Evolutionary conservation across 148 eudicot genomes (phyloP), one percentile per base, ranked within the genome.

Genomic region (Camellia lanceoleosa): DNA sequence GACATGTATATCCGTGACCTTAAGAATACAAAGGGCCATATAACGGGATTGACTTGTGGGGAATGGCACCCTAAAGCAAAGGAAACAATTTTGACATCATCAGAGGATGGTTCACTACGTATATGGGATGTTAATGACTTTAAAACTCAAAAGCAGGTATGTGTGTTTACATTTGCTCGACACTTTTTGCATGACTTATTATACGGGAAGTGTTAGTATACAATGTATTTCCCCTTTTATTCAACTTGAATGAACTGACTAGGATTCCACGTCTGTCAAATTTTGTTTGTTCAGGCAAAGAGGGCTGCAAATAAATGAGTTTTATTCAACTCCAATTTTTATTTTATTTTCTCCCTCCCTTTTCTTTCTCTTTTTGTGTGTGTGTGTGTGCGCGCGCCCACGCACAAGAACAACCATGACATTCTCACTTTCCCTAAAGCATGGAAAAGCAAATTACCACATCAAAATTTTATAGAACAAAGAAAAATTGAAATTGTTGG

Each of bases 1-100:
- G 99, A 95, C 85, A 95, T 95, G 99, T 95, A 95, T 87, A 95
- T 95, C 64, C 94, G 99, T 87, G 99, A 95, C 82, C 96, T 95
- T 46, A 93, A 95, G 92, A 92, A 95, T 80, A 95, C 99, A 1
- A 95, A 95, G 83, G 99, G 99, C 82, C 99, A 95, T 88, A 95
- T 95, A 82, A 80, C 97, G 77, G 99, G 99, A 83, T 78, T 95
- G 89, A 93, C 95, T 38, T 90, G 99, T 84, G 99, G 99, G 82
- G 99, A 95, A 86, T 95, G 99, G 99, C 97, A 95, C 76, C 99
- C 99, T 14, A 83, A 87, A 82, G 85, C 87, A 65, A 95, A 85
- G 84, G 97, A 95, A 81, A 93, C 93, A 41, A 81, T 95, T 80
- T 83, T 95, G 83, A 95, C 99, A 47, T 93, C 99, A 60, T 95